Base-by-base conservation (phyloP, 1,284 basidiomycete species). In the Naganishia albida region DNA sequence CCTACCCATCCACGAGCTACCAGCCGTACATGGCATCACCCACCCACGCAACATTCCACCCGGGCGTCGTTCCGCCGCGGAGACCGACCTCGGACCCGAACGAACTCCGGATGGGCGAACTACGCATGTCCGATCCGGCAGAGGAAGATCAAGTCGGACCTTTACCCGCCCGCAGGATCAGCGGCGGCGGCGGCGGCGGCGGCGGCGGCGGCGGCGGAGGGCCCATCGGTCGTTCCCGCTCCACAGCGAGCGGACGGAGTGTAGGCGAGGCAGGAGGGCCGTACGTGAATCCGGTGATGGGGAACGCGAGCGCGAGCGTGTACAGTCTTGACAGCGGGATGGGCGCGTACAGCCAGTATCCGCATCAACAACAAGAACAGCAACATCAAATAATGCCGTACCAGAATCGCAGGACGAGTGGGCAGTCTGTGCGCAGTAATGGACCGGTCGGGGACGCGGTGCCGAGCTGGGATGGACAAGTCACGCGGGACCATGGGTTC, bases 281-380 rank as follows among this genome's bases (percentile, higher is more conserved):
- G 70, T 71, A 26, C 71, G 71, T 56, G 51, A 64, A 1, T 26
- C 63, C 3, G 43, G 52, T 3, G 63, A 39, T 13, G 66, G 65
- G 4, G 62, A 62, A 42, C 72, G 76, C 53, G 2, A 67, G 75
- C 0, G 77, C 77, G 0, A 76, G 74, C 55, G 77, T 79, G 26
- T 79, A 79, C 63, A 75, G 73, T 42, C 60, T 79, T 40, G 77
- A 79, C 66, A 73, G 74, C 4, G 77, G 77, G 0, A 73, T 77
- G 71, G 73, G 74, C 23, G 76, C 74, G 20, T 78, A 78, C 65
- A 64, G 59, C 4, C 44, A 62, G 8, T 59, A 56, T 20, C 65
- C 43, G 34, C 34, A 34, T 6, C 34, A 34, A 34, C 34, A 34
- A 34, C 34, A 34, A 10, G 34, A 34, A 10, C 10, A 4, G 34